Percentiles rank a stretch among this genome's conserved stretches.
Evolutionary conservation across 495 filamentous ascomycete species (phyloP).

Genomic region (Penicillium crystallinum): DNA sequence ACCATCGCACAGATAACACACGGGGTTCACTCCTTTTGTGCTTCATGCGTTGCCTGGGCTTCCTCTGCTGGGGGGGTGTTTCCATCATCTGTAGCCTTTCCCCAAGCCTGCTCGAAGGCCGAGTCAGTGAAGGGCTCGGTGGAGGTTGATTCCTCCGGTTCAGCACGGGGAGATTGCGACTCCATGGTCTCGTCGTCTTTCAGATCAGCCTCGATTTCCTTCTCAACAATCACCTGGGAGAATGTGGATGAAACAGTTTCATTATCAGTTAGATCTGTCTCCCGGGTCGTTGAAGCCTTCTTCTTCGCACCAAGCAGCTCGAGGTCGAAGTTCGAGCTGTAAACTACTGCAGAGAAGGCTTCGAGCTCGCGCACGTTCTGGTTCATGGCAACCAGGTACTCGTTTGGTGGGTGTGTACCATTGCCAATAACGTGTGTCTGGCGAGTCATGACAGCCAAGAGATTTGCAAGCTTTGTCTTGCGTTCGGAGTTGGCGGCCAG

Average conservation of each 20-base stretch:
- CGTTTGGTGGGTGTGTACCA: slow-evolving; percentile 62
- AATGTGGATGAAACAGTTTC: slow-evolving; percentile 20
- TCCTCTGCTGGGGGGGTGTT: neutral
- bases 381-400: slow-evolving; percentile 84
- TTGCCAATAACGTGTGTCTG: slow-evolving; percentile 88
- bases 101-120: slow-evolving; percentile 42
- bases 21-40: neutral
- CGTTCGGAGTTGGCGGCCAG: slow-evolving; percentile 26
- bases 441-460: slow-evolving; percentile 77
- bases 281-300: slow-evolving; percentile 8
- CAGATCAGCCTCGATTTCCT: slow-evolving; percentile 7
- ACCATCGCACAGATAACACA: neutral
- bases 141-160: neutral
- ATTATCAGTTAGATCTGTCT: slow-evolving; percentile 7
- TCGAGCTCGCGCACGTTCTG: slow-evolving; percentile 73
- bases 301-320: slow-evolving; percentile 39
- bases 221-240: slow-evolving; percentile 23
- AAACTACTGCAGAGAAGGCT: slow-evolving; percentile 90
- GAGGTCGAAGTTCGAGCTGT: slow-evolving; percentile 85
- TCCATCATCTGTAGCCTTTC: slow-evolving; percentile 35
- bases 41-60: neutral
- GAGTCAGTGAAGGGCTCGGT: slow-evolving; percentile 14
- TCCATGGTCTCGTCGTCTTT: neutral
- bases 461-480: slow-evolving; percentile 79
- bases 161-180: neutral